Base-by-base conservation (phyloP, 2,329 filamentous ascomycete genomes). In the Hirsutella minnesotensis region DNA sequence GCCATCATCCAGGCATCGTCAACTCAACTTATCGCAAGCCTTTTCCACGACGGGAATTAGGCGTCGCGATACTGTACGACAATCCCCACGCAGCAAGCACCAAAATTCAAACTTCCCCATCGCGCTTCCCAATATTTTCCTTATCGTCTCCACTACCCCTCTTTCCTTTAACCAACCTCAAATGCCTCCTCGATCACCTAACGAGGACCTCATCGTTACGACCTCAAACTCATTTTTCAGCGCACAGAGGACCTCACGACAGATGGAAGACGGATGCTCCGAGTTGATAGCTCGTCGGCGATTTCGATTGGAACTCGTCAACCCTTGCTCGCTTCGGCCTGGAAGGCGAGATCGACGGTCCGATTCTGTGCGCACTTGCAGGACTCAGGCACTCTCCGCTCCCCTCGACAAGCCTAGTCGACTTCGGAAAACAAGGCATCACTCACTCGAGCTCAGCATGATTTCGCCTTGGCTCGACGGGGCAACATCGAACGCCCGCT, bases 11-110 rank as follows among this genome's bases (percentile, higher is more conserved):
- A 67, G 63, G 59, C 54, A 57, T 63, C 63, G 64, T 65, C 72
- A 78, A 73, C 78, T 75, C 68, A 67, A 69, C 67, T 72, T 74
- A 73, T 73, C 73, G 72, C 73, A 68, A 79, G 73, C 74, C 75
- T 74, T n/a, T n/a, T n/a, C n/a, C n/a, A n/a, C n/a, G n/a, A n/a
- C n/a, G n/a, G n/a, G n/a, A n/a, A n/a, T 56, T 62, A 67, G 59
- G 68, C 57, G 65, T 66, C 56, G 58, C 65, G 55, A 66, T 57
- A 65, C 24, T 10, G 2, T 3, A 20, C 5, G 16, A 18, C 15
- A 12, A 16, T 37, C 16, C 18, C 10, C 35, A 36, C 24, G 24
- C 52, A 47, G 48, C 49, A 49, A 51, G 53, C 43, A 46, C 47
- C 49, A 46, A 51, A 48, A 46, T 44, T 49, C 49, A 50, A 42